phyloP scores from a whole-genome alignment of 2,329 filamentous ascomycete species.

The Ophiostoma quercus region DNA sequence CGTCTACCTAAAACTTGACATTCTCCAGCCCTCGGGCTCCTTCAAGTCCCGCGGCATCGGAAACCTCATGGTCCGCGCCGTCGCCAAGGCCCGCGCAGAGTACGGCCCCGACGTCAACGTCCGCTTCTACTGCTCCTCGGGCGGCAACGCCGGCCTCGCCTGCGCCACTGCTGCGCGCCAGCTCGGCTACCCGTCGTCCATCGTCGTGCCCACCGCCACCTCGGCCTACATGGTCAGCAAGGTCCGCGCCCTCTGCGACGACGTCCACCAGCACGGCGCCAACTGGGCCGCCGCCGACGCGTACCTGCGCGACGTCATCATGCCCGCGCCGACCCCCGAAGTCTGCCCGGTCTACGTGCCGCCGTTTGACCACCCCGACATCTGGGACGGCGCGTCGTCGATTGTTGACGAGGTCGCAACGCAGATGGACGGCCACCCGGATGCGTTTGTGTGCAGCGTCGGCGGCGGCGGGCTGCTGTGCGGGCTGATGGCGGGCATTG shows the following conservation, averaged over 20 bases:
- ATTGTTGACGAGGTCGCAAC: conserved; percentile 45
- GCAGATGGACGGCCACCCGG: conserved; percentile 41
- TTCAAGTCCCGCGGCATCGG: conserved; percentile 79
- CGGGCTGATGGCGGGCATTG: conserved; percentile 60
- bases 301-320: conserved; percentile 54
- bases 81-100: conserved; percentile 30
- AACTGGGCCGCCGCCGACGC: conserved; percentile 65
- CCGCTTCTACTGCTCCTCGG: conserved; percentile 69
- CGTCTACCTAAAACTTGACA: conserved; percentile 78
- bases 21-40: conserved; percentile 72
- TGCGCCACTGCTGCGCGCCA: conserved; percentile 65
- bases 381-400: conserved; percentile 60
- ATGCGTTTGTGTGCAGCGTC: conserved; percentile 63
- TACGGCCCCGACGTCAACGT: conserved; percentile 36
- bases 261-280: conserved; percentile 57
- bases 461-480: conserved; percentile 67
- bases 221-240: conserved; percentile 63
- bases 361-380: conserved; percentile 60
- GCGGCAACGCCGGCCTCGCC: conserved; percentile 75
- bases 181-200: conserved; percentile 59
- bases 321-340: conserved; percentile 33
- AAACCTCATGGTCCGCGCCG: conserved; percentile 57
- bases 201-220: conserved; percentile 64
- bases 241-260: conserved; percentile 58
- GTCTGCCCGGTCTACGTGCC: conserved; percentile 54